Conservation (phyloP, 441 rosid genomes). For the Adansonia madagascariensis region DNA sequence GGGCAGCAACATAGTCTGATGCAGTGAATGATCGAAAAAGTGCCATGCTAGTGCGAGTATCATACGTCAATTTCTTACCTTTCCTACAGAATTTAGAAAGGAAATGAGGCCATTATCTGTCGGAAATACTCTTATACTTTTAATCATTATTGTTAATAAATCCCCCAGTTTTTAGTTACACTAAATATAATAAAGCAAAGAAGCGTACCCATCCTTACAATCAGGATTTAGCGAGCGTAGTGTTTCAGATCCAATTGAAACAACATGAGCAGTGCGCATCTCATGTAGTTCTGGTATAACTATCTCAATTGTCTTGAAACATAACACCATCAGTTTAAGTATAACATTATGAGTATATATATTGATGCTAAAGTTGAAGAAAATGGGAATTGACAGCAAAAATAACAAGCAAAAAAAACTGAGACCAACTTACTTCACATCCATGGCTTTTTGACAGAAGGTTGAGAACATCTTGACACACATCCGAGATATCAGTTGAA, state of each 20-base stretch:
- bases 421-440: constrained; percentile 61
- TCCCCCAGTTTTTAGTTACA: background rate
- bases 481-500: constrained; percentile 74
- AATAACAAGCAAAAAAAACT: background rate
- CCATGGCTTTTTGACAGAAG: constrained; percentile 67
- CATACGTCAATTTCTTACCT: constrained; percentile 56
- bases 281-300: constrained; percentile 85
- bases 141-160: background rate
- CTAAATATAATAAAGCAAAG: constrained; percentile 21
- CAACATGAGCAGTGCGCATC: constrained; percentile 79
- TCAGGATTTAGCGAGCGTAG: constrained; percentile 51
- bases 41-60: constrained; percentile 66
- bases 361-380: background rate
- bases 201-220: constrained; percentile 69
- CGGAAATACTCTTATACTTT: constrained; percentile 5
- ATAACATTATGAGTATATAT: constrained; percentile 1
- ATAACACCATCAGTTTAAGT: constrained; percentile 17
- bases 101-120: constrained; percentile 25
- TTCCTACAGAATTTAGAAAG: constrained; percentile 51
- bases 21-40: constrained; percentile 79
- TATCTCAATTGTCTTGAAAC: constrained; percentile 66
- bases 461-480: constrained; percentile 71
- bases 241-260: constrained; percentile 70
- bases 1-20: constrained; percentile 78
- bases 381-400: constrained; percentile 13